Percentiles rank a stretch among this genome's conserved stretches.
Conservation (phyloP, 148 eudicot genomes). For the Linanthus parryae region DNA sequence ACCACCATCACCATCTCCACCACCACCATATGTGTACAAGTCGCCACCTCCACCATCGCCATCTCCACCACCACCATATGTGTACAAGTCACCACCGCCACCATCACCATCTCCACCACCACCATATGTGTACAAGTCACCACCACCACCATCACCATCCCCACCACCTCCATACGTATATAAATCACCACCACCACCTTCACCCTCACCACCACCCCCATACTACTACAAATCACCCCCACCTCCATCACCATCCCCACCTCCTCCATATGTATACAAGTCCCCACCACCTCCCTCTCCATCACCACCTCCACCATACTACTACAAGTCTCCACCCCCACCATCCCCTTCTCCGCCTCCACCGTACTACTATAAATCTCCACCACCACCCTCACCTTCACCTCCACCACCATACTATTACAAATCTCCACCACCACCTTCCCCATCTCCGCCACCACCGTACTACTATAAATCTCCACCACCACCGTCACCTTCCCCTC, state of each 20-base stretch:
- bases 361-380: background rate
- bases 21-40: slow-evolving; percentile 29
- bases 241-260: slow-evolving; percentile 19
- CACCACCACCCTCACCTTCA: background rate
- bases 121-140: slow-evolving; percentile 12
- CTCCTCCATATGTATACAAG: slow-evolving; percentile 24
- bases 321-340: too few relatives aligned
- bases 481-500: slow-evolving; percentile 21
- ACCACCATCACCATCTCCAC: slow-evolving; percentile 18
- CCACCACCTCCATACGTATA: too few relatives aligned
- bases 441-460: slow-evolving; percentile 27
- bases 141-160: slow-evolving; percentile 22
- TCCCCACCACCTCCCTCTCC: slow-evolving; percentile 27
- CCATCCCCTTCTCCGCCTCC: too few relatives aligned
- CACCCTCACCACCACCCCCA: slow-evolving; percentile 17
- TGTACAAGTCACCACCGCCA: slow-evolving; percentile 10
- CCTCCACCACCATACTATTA: slow-evolving; percentile 25
- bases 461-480: slow-evolving; percentile 26
- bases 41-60: slow-evolving; percentile 31
- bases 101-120: too few relatives aligned
- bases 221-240: slow-evolving; percentile 24
- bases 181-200: slow-evolving; percentile 16
- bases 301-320: too few relatives aligned
- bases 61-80: slow-evolving; percentile 32
- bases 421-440: slow-evolving; percentile 19